phyloP scores from a whole-genome alignment of 371 early-diverging fungal species.

The Saksenaea vasiformis region DNA sequence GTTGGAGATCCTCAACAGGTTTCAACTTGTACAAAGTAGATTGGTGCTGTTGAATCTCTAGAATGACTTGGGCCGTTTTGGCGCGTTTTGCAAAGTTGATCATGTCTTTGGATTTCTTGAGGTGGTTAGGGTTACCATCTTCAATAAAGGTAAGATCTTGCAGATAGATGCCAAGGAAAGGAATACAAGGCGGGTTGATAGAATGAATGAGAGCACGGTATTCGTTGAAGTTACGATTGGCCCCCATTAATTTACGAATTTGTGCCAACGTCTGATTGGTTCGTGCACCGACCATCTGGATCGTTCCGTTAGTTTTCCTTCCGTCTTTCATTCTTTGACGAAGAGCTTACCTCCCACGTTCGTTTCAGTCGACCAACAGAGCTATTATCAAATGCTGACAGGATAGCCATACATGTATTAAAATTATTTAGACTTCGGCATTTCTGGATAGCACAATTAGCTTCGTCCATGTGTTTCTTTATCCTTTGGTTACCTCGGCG shows the following conservation, averaged over 20 bases:
- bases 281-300: slow-evolving; percentile 44
- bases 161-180: slow-evolving; percentile 89
- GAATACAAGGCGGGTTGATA: slow-evolving; percentile 91
- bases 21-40: slow-evolving; percentile 77
- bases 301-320: not conserved
- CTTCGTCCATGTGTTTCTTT: not conserved
- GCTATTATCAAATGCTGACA: slow-evolving; percentile 88
- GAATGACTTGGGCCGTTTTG: slow-evolving; percentile 89
- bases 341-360: slow-evolving; percentile 44
- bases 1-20: slow-evolving; percentile 83
- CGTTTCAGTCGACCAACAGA: slow-evolving; percentile 87
- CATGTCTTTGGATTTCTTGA: slow-evolving; percentile 60
- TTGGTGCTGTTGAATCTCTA: slow-evolving; percentile 94
- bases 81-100: slow-evolving; percentile 93
- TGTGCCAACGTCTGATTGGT: slow-evolving; percentile 41
- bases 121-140: slow-evolving; percentile 81
- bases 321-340: slow-evolving; percentile 20
- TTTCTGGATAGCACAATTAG: slow-evolving; percentile 22
- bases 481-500: slow-evolving; percentile 60
- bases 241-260: slow-evolving; percentile 74
- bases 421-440: slow-evolving; percentile 66
- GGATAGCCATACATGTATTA: slow-evolving; percentile 87
- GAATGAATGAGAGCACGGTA: slow-evolving; percentile 89
- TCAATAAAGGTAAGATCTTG: slow-evolving; percentile 95
- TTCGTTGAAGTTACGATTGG: slow-evolving; percentile 79